Evolutionary conservation across 129 eudicot genomes (phyloP), one percentile per base, ranked within the genome.

Genomic region (Cynara cardunculus): DNA sequence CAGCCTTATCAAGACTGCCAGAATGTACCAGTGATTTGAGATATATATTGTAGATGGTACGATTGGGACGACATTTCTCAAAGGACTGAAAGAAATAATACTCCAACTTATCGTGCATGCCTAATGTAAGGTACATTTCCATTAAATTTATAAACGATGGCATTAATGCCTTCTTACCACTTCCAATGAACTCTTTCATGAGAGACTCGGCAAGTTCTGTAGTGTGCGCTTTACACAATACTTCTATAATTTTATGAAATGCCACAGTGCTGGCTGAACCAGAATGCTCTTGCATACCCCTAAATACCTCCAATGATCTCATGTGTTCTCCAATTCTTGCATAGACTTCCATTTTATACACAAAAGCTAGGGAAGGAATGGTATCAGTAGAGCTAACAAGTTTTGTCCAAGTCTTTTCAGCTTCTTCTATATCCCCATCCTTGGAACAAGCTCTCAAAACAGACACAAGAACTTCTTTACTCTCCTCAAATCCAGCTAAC

Each of bases 371-470:
- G 76, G 87, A 76, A 28, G 97, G 97, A 85, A 88, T 83, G 12
- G 32, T 84, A 72, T 59, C 70, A 49, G 69, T 79, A 12, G 39
- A 79, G 19, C 73, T 81, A 53, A 87, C 77, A 85, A 96, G 93
- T 83, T 87, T 92, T 65, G 46, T 27, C 99, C 99, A 96, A 31
- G 89, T 87, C 64, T 81, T 87, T 79, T 92, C 95, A 13, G 97
- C 91, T 87, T 90, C 97, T 3, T 78, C 89, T 53, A 89, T 39
- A 76, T 92, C 90, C 32, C 99, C 98, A 73, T 87, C 92, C 80
- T 92, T 96, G 0, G 97, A 90, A 76, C 91, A 92, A 75, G 95
- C 93, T 85, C 99, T 89, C 71, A 92, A 83, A 35, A 90, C 84
- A 16, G 99, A 96, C 70, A 96, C 87, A 71, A 92, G 93, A 72